Evolutionary conservation across 768 basidiomycete genomes (phyloP), one percentile per base, ranked within the genome.

Genomic region (Grammothele lineata): DNA sequence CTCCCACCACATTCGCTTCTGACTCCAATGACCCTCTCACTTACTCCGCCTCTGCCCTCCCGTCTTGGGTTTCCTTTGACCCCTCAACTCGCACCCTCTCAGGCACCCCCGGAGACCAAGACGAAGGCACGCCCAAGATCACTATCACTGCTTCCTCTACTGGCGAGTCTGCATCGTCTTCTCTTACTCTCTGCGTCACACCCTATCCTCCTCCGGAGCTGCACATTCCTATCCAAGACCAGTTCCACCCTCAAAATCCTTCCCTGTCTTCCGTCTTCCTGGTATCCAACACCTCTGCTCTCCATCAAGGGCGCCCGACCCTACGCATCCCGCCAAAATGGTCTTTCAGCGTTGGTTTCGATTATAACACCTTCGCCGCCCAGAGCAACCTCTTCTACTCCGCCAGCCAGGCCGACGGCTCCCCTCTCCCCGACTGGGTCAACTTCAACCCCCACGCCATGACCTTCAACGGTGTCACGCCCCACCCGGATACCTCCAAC

Each of bases 311-410:
- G 37, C 70, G 66, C 40, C 83, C 83, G 45, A 70, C 75, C 40
- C 61, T 96, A 45, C 73, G 92, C 41, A 78, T 95, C 9, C 92
- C 91, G 1, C 78, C 78, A 6, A 65, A 70, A 37, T 95, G 92
- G 92, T 89, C 88, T 0, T 97, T 95, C 68, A 91, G 89, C 57
- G 76, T 97, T 48, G 94, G 93, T 12, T 80, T 96, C 56, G 67
- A 81, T 41, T 70, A 77, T 49, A 69, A 76, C 27, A 92, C 87
- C 2, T 85, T 82, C 63, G 48, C 40, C 6, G 40, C 57, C 9
- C 43, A 48, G 36, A 68, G 75, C 24, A 47, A 64, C 37, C 66
- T 75, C 26, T 67, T 66, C 22, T 92, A 93, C 59, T 71, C 74
- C 9, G 81, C 83, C 22, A 71, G 77, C 26, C 76, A 77, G 58